Base-by-base conservation (phyloP, 371 early-diverging fungal species). In the Actinomortierella ambigua region DNA sequence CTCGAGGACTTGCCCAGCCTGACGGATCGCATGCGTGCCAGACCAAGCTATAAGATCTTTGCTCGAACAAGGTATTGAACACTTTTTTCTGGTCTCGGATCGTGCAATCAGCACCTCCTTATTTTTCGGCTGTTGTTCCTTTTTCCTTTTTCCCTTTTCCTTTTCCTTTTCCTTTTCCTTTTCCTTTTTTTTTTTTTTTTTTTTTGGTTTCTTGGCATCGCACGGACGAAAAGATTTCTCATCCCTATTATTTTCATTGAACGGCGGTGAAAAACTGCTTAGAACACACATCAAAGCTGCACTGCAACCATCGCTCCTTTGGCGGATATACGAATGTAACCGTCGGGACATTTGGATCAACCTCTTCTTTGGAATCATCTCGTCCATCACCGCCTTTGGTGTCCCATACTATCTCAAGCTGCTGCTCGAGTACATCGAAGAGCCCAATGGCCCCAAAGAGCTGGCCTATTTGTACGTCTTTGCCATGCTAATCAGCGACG, bases 331-430 rank as follows among this genome's bases (percentile, higher is more conserved):
- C 47, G 39, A 40, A 17, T 62, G 47, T 27, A 71, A 71, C 51
- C 51, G 47, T 18, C 23, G 73, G n/a, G 73, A 71, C 48, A 57
- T 69, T 15, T 65, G 63, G 66, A 57, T 65, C 55, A 69, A 63
- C 53, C 51, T 69, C 53, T 47, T 60, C 0, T 66, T 58, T 50
- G 69, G 65, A 6, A 57, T 80, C n/a, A 53, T 78, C 6, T 77
- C 81, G 17, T 76, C 80, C 1, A 67, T 63, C 9, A n/a, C 60
- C 1, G 56, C 80, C 1, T 75, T 77, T 27, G 63, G 77, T 8
- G 39, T 81, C 24, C 85, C 85, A 1, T 83, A 73, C 50, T 85
- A 77, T n/a, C 73, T 82, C 29, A 75, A 80, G 51, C 57, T 57
- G 26, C 65, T 85, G 22, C 61, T 85, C 26, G 67, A 65, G 0